Base-by-base conservation (phyloP, 176 grass and related monocot genomes). In the Leersia perrieri region DNA sequence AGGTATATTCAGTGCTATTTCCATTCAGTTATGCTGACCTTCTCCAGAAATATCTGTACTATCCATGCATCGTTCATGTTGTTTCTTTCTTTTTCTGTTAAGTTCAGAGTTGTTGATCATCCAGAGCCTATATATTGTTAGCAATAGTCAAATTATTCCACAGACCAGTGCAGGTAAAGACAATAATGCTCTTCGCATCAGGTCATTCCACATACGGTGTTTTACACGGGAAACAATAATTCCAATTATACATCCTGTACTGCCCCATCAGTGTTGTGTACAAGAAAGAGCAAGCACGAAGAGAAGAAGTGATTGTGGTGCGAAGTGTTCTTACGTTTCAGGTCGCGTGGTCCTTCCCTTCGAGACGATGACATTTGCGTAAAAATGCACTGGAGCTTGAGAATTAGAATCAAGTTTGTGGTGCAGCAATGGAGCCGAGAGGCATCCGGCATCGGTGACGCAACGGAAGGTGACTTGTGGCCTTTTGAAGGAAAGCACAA, bases 101-200 rank as follows among this genome's bases (percentile, higher is more conserved):
- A 94, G 73, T 36, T 61, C 88, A 98, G 92, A 81, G 83, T 63
- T 98, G 74, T 81, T 90, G 23, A 89, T 98, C 83, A n/a, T n/a
- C n/a, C n/a, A n/a, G n/a, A n/a, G n/a, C n/a, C n/a, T n/a, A n/a
- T n/a, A n/a, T n/a, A n/a, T n/a, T n/a, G n/a, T n/a, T n/a, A n/a
- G n/a, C n/a, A n/a, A n/a, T n/a, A n/a, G n/a, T n/a, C n/a, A n/a
- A n/a, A n/a, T n/a, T n/a, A n/a, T n/a, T n/a, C n/a, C n/a, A n/a
- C n/a, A n/a, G n/a, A n/a, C n/a, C n/a, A n/a, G n/a, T n/a, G n/a
- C n/a, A n/a, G n/a, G n/a, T n/a, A n/a, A n/a, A n/a, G n/a, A n/a
- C n/a, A n/a, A n/a, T n/a, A n/a, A n/a, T n/a, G n/a, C n/a, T n/a
- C n/a, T n/a, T n/a, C n/a, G n/a, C n/a, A n/a, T n/a, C n/a, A n/a